Conservation (phyloP, 345 rosid species). For the Eutrema japonicum region DNA sequence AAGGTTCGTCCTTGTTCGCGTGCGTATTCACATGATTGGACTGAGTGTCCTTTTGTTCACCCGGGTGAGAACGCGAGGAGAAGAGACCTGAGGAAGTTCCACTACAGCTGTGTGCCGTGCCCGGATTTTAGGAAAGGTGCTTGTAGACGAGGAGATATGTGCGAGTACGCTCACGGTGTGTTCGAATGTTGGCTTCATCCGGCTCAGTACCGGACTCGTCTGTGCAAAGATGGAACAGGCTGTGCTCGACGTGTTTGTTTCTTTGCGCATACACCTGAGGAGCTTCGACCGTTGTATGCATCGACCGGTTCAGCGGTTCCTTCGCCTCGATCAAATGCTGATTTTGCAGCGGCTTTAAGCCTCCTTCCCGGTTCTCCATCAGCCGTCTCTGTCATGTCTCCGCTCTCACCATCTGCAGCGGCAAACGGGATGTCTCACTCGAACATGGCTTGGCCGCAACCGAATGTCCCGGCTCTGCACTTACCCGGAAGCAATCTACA, state of each 20-base stretch:
- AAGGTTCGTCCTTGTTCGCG: slow-evolving; percentile 95
- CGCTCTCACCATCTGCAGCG: slow-evolving; percentile 80
- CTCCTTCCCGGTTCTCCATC: slow-evolving; percentile 88
- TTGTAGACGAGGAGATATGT: slow-evolving; percentile 92
- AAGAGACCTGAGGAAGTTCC: slow-evolving; percentile 95
- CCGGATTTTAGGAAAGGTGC: slow-evolving; percentile 96
- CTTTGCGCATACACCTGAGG: slow-evolving; percentile 91
- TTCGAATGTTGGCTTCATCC: slow-evolving; percentile 99
- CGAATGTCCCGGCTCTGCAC: slow-evolving; percentile 80
- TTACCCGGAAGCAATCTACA: slow-evolving; percentile 81
- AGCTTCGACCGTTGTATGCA: slow-evolving; percentile 82
- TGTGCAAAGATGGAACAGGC: slow-evolving; percentile 86
- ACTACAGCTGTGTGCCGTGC: slow-evolving; percentile 95
- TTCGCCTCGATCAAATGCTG: slow-evolving; percentile 80
- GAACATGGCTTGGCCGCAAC: slow-evolving; percentile 82
- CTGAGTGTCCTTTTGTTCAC: slow-evolving; percentile 97
- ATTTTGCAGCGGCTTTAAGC: slow-evolving; percentile 77
- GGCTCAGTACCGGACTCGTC: slow-evolving; percentile 89
- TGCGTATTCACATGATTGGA: slow-evolving; percentile 98
- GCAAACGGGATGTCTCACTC: slow-evolving; percentile 77
- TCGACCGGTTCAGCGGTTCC: slow-evolving; percentile 94
- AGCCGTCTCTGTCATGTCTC: slow-evolving; percentile 77
- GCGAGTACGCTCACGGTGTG: slow-evolving; percentile 98
- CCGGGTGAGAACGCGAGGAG: slow-evolving; percentile 98
- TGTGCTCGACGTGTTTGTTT: slow-evolving; percentile 94